Percentiles rank a stretch among this genome's conserved stretches.
Evolutionary conservation across 805 yeast species (phyloP).

Genomic region (Hermanozyma aechmeae): DNA sequence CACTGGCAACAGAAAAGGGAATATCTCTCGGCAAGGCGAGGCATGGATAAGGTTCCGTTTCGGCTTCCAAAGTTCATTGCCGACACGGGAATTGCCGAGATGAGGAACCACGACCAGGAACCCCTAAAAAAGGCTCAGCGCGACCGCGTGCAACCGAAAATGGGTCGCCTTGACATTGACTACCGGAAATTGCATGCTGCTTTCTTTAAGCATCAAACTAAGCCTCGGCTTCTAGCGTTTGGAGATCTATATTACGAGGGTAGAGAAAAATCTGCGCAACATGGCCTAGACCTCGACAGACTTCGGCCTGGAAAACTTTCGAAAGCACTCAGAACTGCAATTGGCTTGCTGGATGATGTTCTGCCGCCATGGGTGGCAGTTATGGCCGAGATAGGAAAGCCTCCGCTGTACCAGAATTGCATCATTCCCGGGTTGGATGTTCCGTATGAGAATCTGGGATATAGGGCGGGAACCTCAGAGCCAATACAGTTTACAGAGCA

Average conservation of each 20-base stretch:
- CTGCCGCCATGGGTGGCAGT: conserved; percentile 76
- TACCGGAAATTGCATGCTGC: conserved; percentile 77
- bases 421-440: conserved; percentile 41
- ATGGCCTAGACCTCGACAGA: conserved; percentile 19
- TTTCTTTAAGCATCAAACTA: conserved; percentile 71
- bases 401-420: conserved; percentile 71
- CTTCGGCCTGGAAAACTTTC: conserved; percentile 65
- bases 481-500: no score
- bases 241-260: conserved; percentile 84
- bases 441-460: conserved; percentile 28
- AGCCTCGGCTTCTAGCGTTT: conserved; percentile 55
- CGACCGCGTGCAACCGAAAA: conserved; percentile 80
- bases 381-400: conserved; percentile 67
- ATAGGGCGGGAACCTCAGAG: no score
- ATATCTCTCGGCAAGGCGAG: conserved; percentile 56
- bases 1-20: conserved; percentile 83
- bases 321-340: conserved; percentile 51
- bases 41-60: conserved; percentile 62
- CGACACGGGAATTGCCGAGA: conserved; percentile 78
- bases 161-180: conserved; percentile 81
- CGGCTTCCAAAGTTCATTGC: conserved; percentile 68
- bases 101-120: conserved; percentile 64
- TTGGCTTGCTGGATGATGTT: conserved; percentile 50
- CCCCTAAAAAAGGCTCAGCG: conserved; percentile 66
- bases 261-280: conserved; percentile 42